Evolutionary conservation across 345 rosid genomes (phyloP), one percentile per base, ranked within the genome.

Genomic region (Gossypium bickii): DNA sequence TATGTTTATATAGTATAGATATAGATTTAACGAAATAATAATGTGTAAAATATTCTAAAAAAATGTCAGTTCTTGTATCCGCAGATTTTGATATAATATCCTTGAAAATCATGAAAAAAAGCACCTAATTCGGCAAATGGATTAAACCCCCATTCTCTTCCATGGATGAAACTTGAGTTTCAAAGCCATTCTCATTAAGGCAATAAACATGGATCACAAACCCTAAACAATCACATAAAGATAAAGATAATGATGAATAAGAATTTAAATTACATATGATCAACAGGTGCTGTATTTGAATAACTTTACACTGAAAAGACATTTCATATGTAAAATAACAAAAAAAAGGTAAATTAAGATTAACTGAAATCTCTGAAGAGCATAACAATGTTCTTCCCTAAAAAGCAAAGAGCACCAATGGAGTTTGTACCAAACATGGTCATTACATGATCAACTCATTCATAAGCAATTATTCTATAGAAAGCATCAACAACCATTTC

Each of bases 351-450:
- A 64, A 38, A 34, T 17, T 13, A 38, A 34, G 48, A 63, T 63
- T 34, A 38, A 45, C 38, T 9, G 41, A 34, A 38, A 34, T 63
- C 24, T 41, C 25, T 13, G 5, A 63, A 6, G 41, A 38, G 67
- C 67, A 63, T 17, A 13, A 17, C 3, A 34, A 34, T 34, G 41
- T 34, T 34, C 41, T 34, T 34, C 41, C 41, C 41, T 34, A 34
- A 34, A 34, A 34, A 34, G 7, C 41, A 34, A 5, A 34, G 47
- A 34, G 12, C 45, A 34, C 38, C 45, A 38, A 63, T 17, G 48
- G 82, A 80, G 56, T 11, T 82, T 87, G 38, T 20, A 43, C 27
- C 24, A 38, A n/a, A 43, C 38, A 18, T 44, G 16, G 71, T 34
- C 27, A 55, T 18, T 52, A 49, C 38, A 56, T 61, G 16, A 62